phyloP scores from a whole-genome alignment of 1,284 basidiomycete species.

The Malassezia psittaci region DNA sequence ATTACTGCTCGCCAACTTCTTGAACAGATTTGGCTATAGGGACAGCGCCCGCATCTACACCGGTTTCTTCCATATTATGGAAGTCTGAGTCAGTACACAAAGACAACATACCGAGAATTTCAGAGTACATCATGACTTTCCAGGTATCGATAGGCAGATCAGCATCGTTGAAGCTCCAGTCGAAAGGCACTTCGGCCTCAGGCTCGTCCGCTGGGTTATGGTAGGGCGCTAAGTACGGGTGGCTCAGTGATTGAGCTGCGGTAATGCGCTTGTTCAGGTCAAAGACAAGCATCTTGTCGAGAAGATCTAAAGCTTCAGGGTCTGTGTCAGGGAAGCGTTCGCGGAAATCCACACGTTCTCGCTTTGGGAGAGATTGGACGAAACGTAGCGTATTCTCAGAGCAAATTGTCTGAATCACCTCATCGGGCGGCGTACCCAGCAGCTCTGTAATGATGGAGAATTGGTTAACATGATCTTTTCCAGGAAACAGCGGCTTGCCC shows the following conservation, averaged over 20 bases:
- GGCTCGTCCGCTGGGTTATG: constrained; percentile 98
- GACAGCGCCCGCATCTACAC: background rate
- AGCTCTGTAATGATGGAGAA: constrained; percentile 99
- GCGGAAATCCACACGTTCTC: constrained; percentile 85
- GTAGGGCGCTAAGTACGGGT: constrained; percentile 93
- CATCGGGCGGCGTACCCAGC: constrained; percentile 92
- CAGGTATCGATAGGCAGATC: constrained; percentile 96
- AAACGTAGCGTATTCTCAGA: constrained; percentile 99
- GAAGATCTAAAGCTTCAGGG: constrained; percentile 83
- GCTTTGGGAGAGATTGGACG: constrained; percentile 91
- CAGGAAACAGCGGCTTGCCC: constrained; percentile 95
- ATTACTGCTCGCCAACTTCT: constrained; percentile 1
- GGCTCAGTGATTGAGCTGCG: constrained; percentile 76
- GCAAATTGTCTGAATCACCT: constrained; percentile 97
- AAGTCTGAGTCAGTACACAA: constrained; percentile 25
- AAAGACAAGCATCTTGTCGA: constrained; percentile 98
- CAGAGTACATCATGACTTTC: constrained; percentile 66
- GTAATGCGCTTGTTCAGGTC: constrained; percentile 94
- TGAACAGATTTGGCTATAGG: constrained; percentile 2
- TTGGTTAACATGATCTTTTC: constrained; percentile 96
- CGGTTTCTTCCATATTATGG: constrained; percentile 45
- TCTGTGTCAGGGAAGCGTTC: constrained; percentile 87
- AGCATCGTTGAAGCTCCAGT: constrained; percentile 99
- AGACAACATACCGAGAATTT: constrained; percentile 44
- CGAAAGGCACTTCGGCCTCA: constrained; percentile 83